A percentile compares a stretch with the other conserved stretches of the same genome.
phyloP scores from a whole-genome alignment of 495 filamentous ascomycete genomes.

The Elaphomyces granulatus region DNA sequence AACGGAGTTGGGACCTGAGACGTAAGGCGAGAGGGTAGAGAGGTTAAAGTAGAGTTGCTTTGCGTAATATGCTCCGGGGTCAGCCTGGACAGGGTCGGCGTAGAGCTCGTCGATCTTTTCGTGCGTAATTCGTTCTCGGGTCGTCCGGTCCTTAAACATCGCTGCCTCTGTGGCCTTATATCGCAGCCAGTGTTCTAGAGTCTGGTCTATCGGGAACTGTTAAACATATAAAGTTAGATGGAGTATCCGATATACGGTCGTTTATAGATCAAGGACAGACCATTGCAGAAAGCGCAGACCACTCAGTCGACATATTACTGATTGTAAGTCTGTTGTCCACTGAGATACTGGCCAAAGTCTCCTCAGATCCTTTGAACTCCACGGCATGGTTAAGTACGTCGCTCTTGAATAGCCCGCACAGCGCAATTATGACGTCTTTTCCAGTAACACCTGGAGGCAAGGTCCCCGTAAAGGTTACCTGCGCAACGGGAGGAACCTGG shows the following conservation, averaged over 20 bases:
- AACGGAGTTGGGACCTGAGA: conserved; percentile 85
- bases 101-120: conserved; percentile 57
- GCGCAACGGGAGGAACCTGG: conserved; percentile 76
- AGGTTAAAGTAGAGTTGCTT: conserved; percentile 69
- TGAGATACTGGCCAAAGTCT: conserved; percentile 60
- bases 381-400: conserved; percentile 89
- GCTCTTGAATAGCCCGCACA: conserved; percentile 76
- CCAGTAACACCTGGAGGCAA: conserved; percentile 75
- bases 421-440: conserved; percentile 87
- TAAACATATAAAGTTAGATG: conserved; percentile 5
- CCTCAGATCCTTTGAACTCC: conserved; percentile 70
- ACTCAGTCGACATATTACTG: conserved; percentile 93
- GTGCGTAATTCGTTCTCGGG: conserved; percentile 51
- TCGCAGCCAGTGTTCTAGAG: conserved; percentile 61
- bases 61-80: conserved; percentile 66
- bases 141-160: conserved; percentile 30
- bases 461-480: conserved; percentile 60
- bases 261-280: conserved; percentile 3
- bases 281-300: conserved; percentile 60
- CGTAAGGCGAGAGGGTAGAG: conserved; percentile 70
- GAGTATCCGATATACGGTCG: not conserved
- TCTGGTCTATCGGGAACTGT: conserved; percentile 63
- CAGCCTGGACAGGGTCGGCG: conserved; percentile 48
- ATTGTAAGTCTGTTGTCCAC: conserved; percentile 74
- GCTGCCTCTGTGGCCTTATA: conserved; percentile 59